These are phyloP conservation scores for Musa troglodytarum DNA, from an alignment of 176 grass and related monocot genomes.

Conservation along the genomic window DNA sequence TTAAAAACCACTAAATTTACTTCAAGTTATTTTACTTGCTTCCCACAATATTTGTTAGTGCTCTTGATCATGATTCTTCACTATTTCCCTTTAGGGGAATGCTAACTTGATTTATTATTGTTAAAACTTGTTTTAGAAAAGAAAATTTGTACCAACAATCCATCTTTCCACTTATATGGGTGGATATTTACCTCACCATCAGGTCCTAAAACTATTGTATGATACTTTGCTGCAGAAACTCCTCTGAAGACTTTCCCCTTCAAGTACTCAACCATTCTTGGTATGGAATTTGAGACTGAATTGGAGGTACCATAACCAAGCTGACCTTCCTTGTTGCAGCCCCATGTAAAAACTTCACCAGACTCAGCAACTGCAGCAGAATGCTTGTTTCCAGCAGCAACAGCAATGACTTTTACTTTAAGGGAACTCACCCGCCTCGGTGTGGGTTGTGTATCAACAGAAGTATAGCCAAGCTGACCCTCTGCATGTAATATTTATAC, in stretches of 20 bases:
- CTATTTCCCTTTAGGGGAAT: not conserved
- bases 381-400: conserved; percentile 96
- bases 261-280: conserved; percentile 92
- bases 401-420: conserved; percentile 63
- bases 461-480: conserved; percentile 98
- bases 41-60: not conserved
- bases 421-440: conserved; percentile 74
- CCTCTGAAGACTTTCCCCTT: conserved; percentile 84
- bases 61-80: not conserved
- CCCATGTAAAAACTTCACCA: conserved; percentile 95
- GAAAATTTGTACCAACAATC: too few relatives aligned
- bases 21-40: not conserved
- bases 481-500: conserved; percentile 42
- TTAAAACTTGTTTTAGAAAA: not conserved
- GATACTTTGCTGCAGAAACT: conserved; percentile 84
- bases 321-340: conserved; percentile 95
- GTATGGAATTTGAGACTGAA: conserved; percentile 86
- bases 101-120: conserved; percentile 9
- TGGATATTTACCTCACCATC: conserved; percentile 68
- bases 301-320: conserved; percentile 99
- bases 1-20: not conserved
- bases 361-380: conserved; percentile 71
- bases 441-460: conserved; percentile 91
- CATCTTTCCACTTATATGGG: not conserved
- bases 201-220: conserved; percentile 73